phyloP scores from a whole-genome alignment of 2,329 filamentous ascomycete genomes.

The Mycocentrospora acerina region DNA sequence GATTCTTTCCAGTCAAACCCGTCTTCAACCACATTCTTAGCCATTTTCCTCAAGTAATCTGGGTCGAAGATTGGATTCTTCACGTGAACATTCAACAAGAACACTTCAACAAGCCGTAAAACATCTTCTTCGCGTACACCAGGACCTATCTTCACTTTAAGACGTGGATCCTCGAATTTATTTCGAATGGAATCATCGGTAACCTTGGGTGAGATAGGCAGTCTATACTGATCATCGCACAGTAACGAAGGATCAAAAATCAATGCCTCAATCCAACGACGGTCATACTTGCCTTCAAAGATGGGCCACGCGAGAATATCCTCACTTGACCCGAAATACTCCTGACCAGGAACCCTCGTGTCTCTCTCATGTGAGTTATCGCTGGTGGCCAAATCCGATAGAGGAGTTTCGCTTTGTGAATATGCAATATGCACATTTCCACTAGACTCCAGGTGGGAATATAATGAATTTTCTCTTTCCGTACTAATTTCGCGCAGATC shows the following conservation, averaged over 20 bases:
- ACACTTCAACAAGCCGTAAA: conserved; percentile 24
- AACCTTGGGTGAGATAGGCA: conserved; percentile 5
- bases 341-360: not conserved
- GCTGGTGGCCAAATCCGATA: no score
- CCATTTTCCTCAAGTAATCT: conserved; percentile 20
- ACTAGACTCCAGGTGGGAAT: not conserved
- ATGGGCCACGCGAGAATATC: conserved; percentile 35
- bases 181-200: conserved; percentile 3
- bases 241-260: conserved; percentile 12
- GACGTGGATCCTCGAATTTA: conserved; percentile 4
- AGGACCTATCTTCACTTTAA: not conserved
- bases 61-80: conserved; percentile 39
- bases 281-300: conserved; percentile 24
- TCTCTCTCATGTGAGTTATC: no score
- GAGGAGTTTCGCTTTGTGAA: no score
- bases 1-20: conserved; percentile 31
- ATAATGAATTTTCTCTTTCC: no score
- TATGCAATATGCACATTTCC: no score
- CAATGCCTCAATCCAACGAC: conserved; percentile 10
- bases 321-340: conserved; percentile 14
- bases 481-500: no score
- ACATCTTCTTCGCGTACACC: conserved; percentile 33
- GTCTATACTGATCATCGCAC: conserved; percentile 1
- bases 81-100: conserved; percentile 35
- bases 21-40: conserved; percentile 20